Evolutionary conservation across 2,329 filamentous ascomycete species (phyloP).

Genomic region (Arthrobotrys iridis): DNA sequence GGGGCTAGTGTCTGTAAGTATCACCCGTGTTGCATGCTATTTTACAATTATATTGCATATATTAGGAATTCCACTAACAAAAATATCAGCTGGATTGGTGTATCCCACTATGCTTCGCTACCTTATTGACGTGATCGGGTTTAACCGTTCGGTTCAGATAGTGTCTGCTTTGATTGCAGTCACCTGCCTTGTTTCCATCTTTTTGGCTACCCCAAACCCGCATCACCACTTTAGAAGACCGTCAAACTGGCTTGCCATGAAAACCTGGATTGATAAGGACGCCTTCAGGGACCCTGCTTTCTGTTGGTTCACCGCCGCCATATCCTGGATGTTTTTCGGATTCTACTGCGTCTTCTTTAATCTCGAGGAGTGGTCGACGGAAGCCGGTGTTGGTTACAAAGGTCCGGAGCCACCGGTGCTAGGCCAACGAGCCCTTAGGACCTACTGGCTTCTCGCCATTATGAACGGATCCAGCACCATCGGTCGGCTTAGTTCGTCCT

Average conservation of each 20-base stretch:
- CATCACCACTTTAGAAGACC: slow-evolving; percentile 39
- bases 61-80: no score
- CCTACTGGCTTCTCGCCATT: slow-evolving; percentile 40
- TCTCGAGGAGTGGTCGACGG: slow-evolving; percentile 44
- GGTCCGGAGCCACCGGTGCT: slow-evolving; percentile 12
- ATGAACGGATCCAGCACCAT: slow-evolving; percentile 53
- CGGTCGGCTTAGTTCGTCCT: slow-evolving; percentile 48
- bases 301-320: slow-evolving; percentile 45
- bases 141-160: slow-evolving; percentile 36
- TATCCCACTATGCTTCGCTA: slow-evolving; percentile 50
- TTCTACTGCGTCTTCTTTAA: slow-evolving; percentile 53
- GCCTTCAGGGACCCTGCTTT: slow-evolving; percentile 42
- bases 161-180: slow-evolving; percentile 15
- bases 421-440: slow-evolving; percentile 28
- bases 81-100: slow-evolving; percentile 31
- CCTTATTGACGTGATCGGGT: slow-evolving; percentile 37
- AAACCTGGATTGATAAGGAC: slow-evolving; percentile 40
- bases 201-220: slow-evolving; percentile 43
- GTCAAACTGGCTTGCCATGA: slow-evolving; percentile 15
- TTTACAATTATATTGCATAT: neutral
- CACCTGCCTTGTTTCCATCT: slow-evolving; percentile 46
- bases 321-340: slow-evolving; percentile 51
- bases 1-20: slow-evolving; percentile 49
- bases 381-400: slow-evolving; percentile 33
- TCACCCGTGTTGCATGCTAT: neutral